Percentiles rank a stretch among this genome's conserved stretches.
phyloP scores from a whole-genome alignment of 768 basidiomycete species.

The Leccinum obscurum region DNA sequence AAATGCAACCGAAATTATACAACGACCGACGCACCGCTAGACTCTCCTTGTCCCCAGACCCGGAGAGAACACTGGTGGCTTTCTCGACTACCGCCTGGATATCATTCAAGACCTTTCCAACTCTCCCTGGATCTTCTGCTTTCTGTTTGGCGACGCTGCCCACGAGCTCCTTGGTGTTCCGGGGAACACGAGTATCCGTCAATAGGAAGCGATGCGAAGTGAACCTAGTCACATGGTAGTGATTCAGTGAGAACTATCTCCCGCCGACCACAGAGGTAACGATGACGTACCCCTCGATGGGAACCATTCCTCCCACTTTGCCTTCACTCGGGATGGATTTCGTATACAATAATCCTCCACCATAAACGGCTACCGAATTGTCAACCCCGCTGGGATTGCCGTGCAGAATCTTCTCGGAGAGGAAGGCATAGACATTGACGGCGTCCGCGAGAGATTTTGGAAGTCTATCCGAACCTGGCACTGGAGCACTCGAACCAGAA shows the following conservation, averaged over 20 bases:
- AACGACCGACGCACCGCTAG: constrained; percentile 52
- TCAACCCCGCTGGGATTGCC: constrained; percentile 98
- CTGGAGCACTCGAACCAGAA: constrained; percentile 9
- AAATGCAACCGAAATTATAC: not conserved
- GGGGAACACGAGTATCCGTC: constrained; percentile 89
- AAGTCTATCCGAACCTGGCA: constrained; percentile 56
- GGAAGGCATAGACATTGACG: constrained; percentile 92
- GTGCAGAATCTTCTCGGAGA: constrained; percentile 94
- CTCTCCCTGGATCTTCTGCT: constrained; percentile 79
- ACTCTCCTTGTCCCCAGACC: constrained; percentile 30
- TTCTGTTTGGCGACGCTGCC: constrained; percentile 82
- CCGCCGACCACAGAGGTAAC: not conserved
- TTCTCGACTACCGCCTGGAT: constrained; percentile 88
- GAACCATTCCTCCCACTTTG: constrained; percentile 79
- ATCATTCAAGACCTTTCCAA: constrained; percentile 71
- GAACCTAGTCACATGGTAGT: constrained; percentile 54
- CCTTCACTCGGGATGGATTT: constrained; percentile 58
- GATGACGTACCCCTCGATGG: constrained; percentile 72
- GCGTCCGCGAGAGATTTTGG: constrained; percentile 65
- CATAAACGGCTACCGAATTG: constrained; percentile 90
- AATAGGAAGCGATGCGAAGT: constrained; percentile 87
- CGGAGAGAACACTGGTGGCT: constrained; percentile 72
- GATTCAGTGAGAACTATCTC: constrained; percentile 8
- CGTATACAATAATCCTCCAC: constrained; percentile 90
- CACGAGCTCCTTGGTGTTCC: constrained; percentile 94